Conservation (phyloP, 768 basidiomycete species). For the Podaxis sp. region DNA sequence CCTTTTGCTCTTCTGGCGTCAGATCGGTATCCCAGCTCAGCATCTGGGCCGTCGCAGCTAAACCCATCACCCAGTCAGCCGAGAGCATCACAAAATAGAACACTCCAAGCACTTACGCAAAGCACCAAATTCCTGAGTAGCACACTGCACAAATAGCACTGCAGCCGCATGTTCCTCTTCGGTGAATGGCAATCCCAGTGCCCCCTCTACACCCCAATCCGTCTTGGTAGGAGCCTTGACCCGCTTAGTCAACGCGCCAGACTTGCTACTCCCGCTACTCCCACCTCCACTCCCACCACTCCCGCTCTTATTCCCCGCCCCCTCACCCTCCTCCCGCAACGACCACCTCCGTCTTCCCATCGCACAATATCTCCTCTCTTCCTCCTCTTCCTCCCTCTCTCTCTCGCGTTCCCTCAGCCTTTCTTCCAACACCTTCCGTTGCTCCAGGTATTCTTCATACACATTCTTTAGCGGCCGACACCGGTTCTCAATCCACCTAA, state of each 20-base stretch:
- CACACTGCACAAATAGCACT: slow-evolving; percentile 11
- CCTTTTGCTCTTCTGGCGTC: slow-evolving; percentile 7
- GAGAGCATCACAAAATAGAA: neutral
- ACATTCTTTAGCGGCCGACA: slow-evolving; percentile 9
- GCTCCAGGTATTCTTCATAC: slow-evolving; percentile 12
- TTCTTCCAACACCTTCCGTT: slow-evolving; percentile 7
- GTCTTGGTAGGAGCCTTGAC: neutral
- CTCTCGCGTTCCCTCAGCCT: slow-evolving; percentile 5
- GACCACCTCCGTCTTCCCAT: slow-evolving; percentile 8
- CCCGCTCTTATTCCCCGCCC: neutral
- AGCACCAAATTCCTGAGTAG: slow-evolving; percentile 10
- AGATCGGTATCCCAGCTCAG: slow-evolving; percentile 12
- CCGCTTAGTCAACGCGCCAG: slow-evolving; percentile 1
- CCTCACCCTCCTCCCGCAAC: slow-evolving; percentile 5
- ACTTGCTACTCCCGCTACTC: neutral
- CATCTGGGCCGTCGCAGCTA: slow-evolving; percentile 12
- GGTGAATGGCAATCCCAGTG: slow-evolving; percentile 8
- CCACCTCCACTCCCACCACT: neutral
- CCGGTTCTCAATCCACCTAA: slow-evolving; percentile 11
- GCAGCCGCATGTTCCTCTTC: slow-evolving; percentile 11
- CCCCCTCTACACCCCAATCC: slow-evolving; percentile 8
- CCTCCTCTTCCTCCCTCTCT: slow-evolving; percentile 9
- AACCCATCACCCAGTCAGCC: neutral
- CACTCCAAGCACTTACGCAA: slow-evolving; percentile 4
- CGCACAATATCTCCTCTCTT: slow-evolving; percentile 7